These are phyloP conservation scores for Hortaea sp. DNA, from an alignment of 2,329 filamentous ascomycete genomes.

Conservation along the genomic window DNA sequence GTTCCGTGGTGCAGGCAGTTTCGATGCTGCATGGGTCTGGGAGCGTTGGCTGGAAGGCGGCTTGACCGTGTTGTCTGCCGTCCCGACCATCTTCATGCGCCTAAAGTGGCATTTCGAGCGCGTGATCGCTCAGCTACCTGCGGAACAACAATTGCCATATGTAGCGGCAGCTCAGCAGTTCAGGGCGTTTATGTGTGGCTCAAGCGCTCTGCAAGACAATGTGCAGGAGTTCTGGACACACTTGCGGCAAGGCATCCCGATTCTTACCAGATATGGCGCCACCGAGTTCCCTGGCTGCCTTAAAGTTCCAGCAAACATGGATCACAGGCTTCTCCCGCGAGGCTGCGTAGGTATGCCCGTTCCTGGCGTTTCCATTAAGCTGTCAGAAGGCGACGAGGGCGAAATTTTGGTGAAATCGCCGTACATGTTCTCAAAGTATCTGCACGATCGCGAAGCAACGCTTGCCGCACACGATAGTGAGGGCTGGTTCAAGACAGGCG, in stretches of 20 bases:
- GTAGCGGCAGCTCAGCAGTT: constrained; percentile 33
- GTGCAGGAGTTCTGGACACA: constrained; percentile 42
- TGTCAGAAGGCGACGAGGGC: constrained; percentile 37
- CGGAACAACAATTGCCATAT: constrained; percentile 26
- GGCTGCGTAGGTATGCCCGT: constrained; percentile 38
- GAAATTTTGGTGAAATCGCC: constrained; percentile 34
- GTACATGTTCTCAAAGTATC: constrained; percentile 26
- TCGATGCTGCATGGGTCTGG: constrained; percentile 35
- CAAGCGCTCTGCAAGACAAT: constrained; percentile 39
- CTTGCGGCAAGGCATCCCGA: constrained; percentile 32
- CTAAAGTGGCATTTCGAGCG: constrained; percentile 37
- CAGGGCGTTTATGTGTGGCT: constrained; percentile 35
- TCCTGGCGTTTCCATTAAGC: constrained; percentile 36
- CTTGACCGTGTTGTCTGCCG: constrained; percentile 41
- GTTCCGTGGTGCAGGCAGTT: constrained; percentile 36
- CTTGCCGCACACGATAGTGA: constrained; percentile 19
- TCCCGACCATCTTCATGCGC: constrained; percentile 43
- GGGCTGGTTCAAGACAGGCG: constrained; percentile 25
- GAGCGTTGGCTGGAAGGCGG: constrained; percentile 32
- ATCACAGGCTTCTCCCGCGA: constrained; percentile 31
- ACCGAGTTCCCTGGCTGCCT: constrained; percentile 42
- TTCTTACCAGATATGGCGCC: constrained; percentile 41
- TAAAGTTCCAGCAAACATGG: constrained; percentile 32
- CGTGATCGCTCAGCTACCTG: constrained; percentile 19
- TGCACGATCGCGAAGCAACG: constrained; percentile 22